These are phyloP conservation scores for Actinomortierella wolfii DNA, from an alignment of 371 early-diverging fungal species.

Conservation along the genomic window DNA sequence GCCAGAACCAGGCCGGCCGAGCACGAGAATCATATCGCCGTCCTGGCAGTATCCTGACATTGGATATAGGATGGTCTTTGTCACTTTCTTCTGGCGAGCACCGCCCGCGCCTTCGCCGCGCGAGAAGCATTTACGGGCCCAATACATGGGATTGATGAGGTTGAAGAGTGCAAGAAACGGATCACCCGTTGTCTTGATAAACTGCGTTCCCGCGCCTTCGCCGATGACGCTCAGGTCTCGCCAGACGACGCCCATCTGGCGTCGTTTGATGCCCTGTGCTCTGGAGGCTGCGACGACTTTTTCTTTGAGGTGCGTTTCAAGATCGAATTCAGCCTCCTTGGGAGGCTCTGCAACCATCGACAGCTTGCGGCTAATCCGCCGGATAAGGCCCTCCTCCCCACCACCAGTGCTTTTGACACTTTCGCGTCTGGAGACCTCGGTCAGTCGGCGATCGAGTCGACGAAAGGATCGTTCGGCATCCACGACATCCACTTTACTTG, in stretches of 20 bases:
- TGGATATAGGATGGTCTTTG: constrained; percentile 50
- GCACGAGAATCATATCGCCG: constrained; percentile 65
- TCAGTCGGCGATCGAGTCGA: constrained; percentile 23
- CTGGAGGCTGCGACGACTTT: constrained; percentile 8
- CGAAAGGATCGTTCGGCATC: constrained; percentile 31
- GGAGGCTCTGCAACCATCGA: neutral
- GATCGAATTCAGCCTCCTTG: constrained; percentile 30
- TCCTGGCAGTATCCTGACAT: constrained; percentile 54
- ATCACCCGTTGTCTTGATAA: constrained; percentile 15
- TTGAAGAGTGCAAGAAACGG: constrained; percentile 12
- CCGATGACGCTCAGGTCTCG: constrained; percentile 49
- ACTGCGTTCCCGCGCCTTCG: constrained; percentile 18
- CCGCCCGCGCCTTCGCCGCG: constrained; percentile 15
- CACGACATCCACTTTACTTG: constrained; percentile 27
- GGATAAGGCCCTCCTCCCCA: neutral
- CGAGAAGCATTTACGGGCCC: constrained; percentile 34
- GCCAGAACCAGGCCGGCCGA: constrained; percentile 63
- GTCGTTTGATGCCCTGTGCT: constrained; percentile 49
- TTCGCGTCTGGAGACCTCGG: constrained; percentile 13
- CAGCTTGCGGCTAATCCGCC: constrained; percentile 9
- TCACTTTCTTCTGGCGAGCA: constrained; percentile 33
- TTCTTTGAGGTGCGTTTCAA: constrained; percentile 16
- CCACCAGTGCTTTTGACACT: neutral
- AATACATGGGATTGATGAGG: constrained; percentile 47
- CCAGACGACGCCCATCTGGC: constrained; percentile 56